phyloP scores from a whole-genome alignment of 2,329 filamentous ascomycete genomes.

The Zasmidium cellare region DNA sequence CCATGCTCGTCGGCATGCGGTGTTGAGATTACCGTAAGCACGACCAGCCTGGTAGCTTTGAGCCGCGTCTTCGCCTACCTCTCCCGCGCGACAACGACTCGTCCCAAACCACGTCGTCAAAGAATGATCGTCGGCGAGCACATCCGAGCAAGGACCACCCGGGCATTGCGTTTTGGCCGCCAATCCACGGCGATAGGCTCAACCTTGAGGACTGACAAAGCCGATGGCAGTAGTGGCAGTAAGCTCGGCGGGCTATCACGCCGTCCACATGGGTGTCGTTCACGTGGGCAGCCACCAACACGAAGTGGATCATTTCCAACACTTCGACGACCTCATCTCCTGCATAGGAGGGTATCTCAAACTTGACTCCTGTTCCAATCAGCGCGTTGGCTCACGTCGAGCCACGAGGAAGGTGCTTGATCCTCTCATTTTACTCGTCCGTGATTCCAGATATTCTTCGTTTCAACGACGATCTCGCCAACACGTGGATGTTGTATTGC shows the following conservation, averaged over 20 bases:
- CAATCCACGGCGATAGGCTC: not conserved
- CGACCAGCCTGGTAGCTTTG: conserved; percentile 2
- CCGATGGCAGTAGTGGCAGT: not conserved
- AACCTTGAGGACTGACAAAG: not conserved
- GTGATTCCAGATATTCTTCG: not conserved
- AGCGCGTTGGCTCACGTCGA: not conserved
- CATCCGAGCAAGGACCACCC: not conserved
- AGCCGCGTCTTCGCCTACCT: not conserved
- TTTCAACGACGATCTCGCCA: not conserved
- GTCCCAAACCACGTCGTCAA: not conserved
- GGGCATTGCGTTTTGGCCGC: not conserved
- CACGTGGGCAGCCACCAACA: conserved; percentile 7
- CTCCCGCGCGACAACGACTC: not conserved
- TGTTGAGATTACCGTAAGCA: conserved; percentile 8
- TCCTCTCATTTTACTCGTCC: not conserved
- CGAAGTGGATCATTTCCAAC: not conserved
- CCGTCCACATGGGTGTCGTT: not conserved
- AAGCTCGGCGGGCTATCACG: conserved; percentile 2
- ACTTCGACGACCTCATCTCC: conserved; percentile 5
- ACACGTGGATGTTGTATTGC: not conserved
- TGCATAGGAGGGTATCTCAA: not conserved
- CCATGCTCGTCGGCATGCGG: not conserved
- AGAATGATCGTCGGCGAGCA: conserved; percentile 4
- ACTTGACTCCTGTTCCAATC: conserved; percentile 2
- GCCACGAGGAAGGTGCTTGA: not conserved